A percentile compares a stretch with the other conserved stretches of the same genome.
Conservation (phyloP, 1,284 basidiomycete species). For the Leccinum pachyderme region DNA sequence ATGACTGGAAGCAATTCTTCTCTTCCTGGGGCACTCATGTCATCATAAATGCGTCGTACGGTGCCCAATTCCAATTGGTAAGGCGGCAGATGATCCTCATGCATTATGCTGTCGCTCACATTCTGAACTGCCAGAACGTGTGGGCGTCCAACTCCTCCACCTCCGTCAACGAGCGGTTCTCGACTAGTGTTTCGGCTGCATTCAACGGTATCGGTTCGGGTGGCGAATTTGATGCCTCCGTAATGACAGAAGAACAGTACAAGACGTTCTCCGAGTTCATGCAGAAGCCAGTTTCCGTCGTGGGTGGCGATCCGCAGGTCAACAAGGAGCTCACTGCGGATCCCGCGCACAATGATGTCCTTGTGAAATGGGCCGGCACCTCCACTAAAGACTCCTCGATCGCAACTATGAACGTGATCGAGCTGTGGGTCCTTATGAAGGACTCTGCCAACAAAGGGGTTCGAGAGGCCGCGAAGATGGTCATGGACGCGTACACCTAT, state of each 20-base stretch:
- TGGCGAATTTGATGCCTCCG: background rate
- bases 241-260: background rate
- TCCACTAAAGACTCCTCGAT: background rate
- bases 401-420: background rate
- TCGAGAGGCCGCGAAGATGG: background rate
- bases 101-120: background rate
- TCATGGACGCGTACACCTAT: background rate
- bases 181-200: background rate
- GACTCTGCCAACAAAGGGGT: background rate
- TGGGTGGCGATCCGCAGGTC: background rate
- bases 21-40: background rate
- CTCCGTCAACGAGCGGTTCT: background rate
- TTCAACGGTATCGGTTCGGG: background rate
- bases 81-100: too few species aligned
- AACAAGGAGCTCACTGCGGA: background rate
- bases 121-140: background rate
- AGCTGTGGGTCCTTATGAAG: background rate
- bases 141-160: background rate
- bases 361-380: background rate
- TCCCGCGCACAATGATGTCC: background rate
- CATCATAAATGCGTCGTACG: background rate
- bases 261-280: background rate
- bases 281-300: background rate
- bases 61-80: background rate
- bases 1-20: background rate